Conservation (phyloP, 2,329 filamentous ascomycete genomes). For the Mycocentrospora acerina region DNA sequence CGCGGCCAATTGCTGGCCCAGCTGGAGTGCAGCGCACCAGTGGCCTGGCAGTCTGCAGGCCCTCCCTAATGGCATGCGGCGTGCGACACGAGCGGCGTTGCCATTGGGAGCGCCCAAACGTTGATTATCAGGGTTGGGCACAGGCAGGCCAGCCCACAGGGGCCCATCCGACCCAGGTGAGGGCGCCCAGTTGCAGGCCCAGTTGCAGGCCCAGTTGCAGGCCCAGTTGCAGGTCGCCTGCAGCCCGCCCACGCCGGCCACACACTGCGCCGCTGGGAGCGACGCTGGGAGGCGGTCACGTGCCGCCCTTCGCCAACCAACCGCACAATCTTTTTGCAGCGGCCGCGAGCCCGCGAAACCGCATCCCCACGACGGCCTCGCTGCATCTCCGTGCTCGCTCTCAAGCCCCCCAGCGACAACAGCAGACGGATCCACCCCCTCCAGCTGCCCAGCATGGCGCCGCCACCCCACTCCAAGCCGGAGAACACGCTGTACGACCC, state of each 20-base stretch:
- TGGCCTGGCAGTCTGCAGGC: too few relatives aligned
- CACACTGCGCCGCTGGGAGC: slow-evolving; percentile 1
- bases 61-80: too few relatives aligned
- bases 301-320: slow-evolving; percentile 6
- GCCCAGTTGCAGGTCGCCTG: too few relatives aligned
- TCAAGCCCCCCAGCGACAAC: slow-evolving; percentile 29
- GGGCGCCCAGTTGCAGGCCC: too few relatives aligned
- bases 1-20: too few relatives aligned
- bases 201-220: too few relatives aligned
- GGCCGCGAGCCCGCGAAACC: slow-evolving; percentile 19
- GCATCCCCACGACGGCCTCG: slow-evolving; percentile 15
- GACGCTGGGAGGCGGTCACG: background rate
- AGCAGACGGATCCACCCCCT: slow-evolving; percentile 26
- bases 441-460: slow-evolving; percentile 68
- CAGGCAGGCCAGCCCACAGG: too few relatives aligned
- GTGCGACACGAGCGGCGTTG: too few relatives aligned
- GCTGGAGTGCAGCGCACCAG: too few relatives aligned
- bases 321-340: slow-evolving; percentile 17
- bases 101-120: too few relatives aligned
- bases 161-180: too few relatives aligned
- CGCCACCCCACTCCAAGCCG: slow-evolving; percentile 93
- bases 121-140: slow-evolving; percentile 2
- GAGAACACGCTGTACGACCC: slow-evolving; percentile 80
- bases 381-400: slow-evolving; percentile 31
- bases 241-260: background rate